Base-by-base conservation (phyloP, 768 basidiomycete genomes). In the Boletus patriciae region DNA sequence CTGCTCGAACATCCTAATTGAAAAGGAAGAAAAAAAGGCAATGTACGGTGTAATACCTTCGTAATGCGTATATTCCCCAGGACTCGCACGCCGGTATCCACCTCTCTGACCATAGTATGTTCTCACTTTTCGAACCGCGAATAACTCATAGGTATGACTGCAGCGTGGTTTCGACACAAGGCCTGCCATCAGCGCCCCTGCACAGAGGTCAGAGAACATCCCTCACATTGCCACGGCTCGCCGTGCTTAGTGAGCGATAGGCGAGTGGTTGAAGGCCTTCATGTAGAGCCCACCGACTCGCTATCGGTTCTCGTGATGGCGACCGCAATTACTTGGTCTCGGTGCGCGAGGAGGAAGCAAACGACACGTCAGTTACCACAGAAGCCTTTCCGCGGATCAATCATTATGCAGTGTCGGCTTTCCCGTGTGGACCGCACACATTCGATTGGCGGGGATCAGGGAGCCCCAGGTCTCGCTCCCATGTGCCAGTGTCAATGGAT, bases 401-500 rank as follows among this genome's bases (percentile, higher is more conserved):
- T 63, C 13, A 59, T 62, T 12, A 65, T 68, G 58, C 53, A 55
- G 29, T 68, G 59, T 61, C 69, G 64, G 41, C 76, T 65, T 29
- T 62, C 63, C 38, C 67, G 68, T 54, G 19, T 46, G 36, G 47
- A 56, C n/a, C 29, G 57, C 21, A 57, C 6, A 58, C 59, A 59
- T 58, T 55, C 46, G 50, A 58, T 27, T 40, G 50, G 41, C 11
- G 65, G 54, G 41, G 58, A 57, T 54, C 53, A 52, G 38, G 55
- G 37, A 41, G 8, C 15, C 48, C 36, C 31, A 43, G 42, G 55
- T 37, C 40, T 25, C 21, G 52, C 63, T 43, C 56, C 70, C 4
- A 74, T 80, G 50, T 83, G n/a, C n/a, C n/a, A n/a, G n/a, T n/a
- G 82, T 58, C 76, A 81, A 34, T 92, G 91, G 90, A 64, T 85